phyloP scores from a whole-genome alignment of 441 rosid genomes.

The Eutrema salsugineum region DNA sequence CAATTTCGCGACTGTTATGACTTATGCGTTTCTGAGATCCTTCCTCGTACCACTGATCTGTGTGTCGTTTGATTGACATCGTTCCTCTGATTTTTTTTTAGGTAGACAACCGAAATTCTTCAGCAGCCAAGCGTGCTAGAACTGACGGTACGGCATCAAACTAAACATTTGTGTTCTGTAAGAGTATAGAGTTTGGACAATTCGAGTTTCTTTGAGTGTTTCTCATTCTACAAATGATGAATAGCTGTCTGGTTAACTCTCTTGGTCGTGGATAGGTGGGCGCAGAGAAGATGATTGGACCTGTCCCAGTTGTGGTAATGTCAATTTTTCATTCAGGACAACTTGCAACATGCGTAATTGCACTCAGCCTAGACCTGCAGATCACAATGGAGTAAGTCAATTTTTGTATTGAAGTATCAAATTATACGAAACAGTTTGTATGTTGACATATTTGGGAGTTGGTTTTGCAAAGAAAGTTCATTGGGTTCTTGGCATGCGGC shows the following conservation, averaged over 20 bases:
- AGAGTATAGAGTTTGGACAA: neutral
- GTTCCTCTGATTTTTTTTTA: conserved; percentile 17
- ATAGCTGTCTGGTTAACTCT: neutral
- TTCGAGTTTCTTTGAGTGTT: neutral
- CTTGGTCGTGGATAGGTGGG: conserved; percentile 51
- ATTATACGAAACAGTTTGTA: neutral
- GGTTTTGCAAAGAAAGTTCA: neutral
- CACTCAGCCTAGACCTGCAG: conserved; percentile 95
- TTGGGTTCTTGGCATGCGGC: neutral
- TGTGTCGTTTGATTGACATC: neutral
- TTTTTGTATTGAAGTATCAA: neutral
- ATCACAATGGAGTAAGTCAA: conserved; percentile 64
- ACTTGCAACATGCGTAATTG: conserved; percentile 99
- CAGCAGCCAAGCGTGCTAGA: conserved; percentile 97
- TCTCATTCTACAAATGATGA: neutral
- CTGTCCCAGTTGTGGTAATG: conserved; percentile 96
- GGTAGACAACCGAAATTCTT: conserved; percentile 95
- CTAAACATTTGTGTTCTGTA: neutral
- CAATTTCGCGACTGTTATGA: neutral
- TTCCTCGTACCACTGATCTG: conserved; percentile 2
- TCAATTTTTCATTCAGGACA: conserved; percentile 93
- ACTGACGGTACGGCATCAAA: conserved; percentile 64
- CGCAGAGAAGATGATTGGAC: conserved; percentile 99
- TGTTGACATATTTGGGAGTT: neutral
- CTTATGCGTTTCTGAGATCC: neutral